phyloP scores from a whole-genome alignment of 371 early-diverging fungal species.

The Zychaea mexicana region DNA sequence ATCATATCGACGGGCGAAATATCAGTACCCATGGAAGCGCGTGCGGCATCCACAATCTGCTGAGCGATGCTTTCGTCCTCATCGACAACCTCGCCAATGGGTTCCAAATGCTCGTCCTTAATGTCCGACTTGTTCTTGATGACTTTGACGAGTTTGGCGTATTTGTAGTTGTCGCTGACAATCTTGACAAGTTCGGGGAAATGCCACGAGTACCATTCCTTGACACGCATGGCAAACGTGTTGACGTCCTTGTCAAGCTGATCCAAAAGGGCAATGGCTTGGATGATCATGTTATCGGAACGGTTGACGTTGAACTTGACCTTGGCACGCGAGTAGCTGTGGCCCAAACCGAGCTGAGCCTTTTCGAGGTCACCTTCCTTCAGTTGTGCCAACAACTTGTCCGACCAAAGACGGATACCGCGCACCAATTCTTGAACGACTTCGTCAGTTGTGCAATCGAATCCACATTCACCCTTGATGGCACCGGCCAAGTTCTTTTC shows the following conservation, averaged over 20 bases:
- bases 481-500: slow-evolving; percentile 92
- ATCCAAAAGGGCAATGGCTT: slow-evolving; percentile 88
- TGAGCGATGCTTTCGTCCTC: slow-evolving; percentile 67
- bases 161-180: slow-evolving; percentile 89
- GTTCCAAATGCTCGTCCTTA: slow-evolving; percentile 73
- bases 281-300: slow-evolving; percentile 94
- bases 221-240: slow-evolving; percentile 88
- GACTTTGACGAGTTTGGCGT: slow-evolving; percentile 84
- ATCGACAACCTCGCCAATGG: slow-evolving; percentile 75
- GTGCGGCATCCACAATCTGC: slow-evolving; percentile 92
- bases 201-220: slow-evolving; percentile 99
- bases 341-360: slow-evolving; percentile 97
- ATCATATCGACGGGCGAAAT: slow-evolving; percentile 93
- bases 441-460: slow-evolving; percentile 81
- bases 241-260: slow-evolving; percentile 96
- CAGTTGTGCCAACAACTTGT: slow-evolving; percentile 86
- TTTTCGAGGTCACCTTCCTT: slow-evolving; percentile 91
- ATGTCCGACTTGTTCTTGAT: slow-evolving; percentile 92
- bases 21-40: slow-evolving; percentile 95
- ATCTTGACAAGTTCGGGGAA: slow-evolving; percentile 98
- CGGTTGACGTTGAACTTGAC: slow-evolving; percentile 98
- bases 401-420: slow-evolving; percentile 90
- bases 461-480: slow-evolving; percentile 79
- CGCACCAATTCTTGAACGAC: slow-evolving; percentile 89
- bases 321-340: slow-evolving; percentile 97